Percentiles rank a stretch among this genome's conserved stretches.
Conservation (phyloP, 2,329 filamentous ascomycete species). For the Chaetomium strumarium region DNA sequence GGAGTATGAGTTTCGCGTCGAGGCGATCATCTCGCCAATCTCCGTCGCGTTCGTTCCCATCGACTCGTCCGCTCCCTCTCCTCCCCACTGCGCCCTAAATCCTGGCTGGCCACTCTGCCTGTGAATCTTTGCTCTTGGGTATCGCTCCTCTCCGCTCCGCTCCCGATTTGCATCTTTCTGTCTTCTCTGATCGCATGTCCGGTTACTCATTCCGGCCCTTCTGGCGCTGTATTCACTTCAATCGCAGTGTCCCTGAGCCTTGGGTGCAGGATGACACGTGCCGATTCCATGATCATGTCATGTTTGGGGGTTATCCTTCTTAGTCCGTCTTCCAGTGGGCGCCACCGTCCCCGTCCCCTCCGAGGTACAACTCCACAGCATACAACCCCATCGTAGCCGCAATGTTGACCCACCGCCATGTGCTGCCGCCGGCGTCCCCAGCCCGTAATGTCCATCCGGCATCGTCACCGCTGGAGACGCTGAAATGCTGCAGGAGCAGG, state of each 20-base stretch:
- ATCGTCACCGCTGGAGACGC: conserved; percentile 59
- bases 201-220: background rate
- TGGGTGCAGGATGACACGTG: background rate
- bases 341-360: conserved; percentile 70
- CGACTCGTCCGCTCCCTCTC: background rate
- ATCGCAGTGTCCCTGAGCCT: background rate
- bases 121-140: conserved; percentile 10
- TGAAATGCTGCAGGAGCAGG: conserved; percentile 90
- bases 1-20: too few relatives aligned
- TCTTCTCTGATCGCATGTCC: background rate
- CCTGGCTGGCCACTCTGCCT: background rate
- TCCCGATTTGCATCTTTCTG: background rate
- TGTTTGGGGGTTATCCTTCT: conserved; percentile 27
- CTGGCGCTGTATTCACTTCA: background rate
- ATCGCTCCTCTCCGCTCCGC: conserved; percentile 3
- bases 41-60: too few relatives aligned
- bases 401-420: conserved; percentile 92
- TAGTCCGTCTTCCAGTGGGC: conserved; percentile 93
- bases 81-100: background rate
- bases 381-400: conserved; percentile 85
- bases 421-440: conserved; percentile 74
- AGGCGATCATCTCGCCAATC: background rate
- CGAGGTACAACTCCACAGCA: conserved; percentile 81
- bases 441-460: conserved; percentile 78
- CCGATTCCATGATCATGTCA: background rate